Conservation (phyloP, 768 basidiomycete species). For the Boletus sp. region DNA sequence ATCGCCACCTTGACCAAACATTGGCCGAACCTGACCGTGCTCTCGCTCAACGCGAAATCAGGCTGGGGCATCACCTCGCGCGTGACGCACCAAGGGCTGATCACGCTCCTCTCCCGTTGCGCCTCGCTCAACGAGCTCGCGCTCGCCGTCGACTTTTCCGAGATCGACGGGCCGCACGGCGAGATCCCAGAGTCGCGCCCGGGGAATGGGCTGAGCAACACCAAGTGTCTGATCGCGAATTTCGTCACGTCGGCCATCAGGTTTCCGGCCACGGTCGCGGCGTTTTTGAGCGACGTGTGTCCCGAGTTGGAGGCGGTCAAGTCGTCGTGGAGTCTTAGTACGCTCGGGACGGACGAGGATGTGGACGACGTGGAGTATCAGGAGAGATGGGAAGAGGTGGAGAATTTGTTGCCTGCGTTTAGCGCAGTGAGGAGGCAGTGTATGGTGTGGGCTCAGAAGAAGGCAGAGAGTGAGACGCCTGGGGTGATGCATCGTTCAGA, state of each 20-base stretch:
- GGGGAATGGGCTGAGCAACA: constrained; percentile 11
- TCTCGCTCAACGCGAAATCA: constrained; percentile 16
- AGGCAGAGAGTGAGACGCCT: not conserved
- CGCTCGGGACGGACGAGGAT: not conserved
- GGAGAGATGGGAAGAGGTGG: constrained; percentile 26
- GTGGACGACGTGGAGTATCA: constrained; percentile 9
- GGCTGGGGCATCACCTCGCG: constrained; percentile 21
- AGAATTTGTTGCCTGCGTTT: constrained; percentile 22
- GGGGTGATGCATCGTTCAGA: too few relatives aligned
- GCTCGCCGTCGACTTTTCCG: constrained; percentile 22
- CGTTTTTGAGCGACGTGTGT: constrained; percentile 28
- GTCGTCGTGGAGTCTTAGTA: constrained; percentile 13
- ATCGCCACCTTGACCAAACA: constrained; percentile 17
- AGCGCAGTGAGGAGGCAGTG: constrained; percentile 19
- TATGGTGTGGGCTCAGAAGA: constrained; percentile 3
- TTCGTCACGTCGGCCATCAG: constrained; percentile 24
- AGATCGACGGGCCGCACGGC: constrained; percentile 7
- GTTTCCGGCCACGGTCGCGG: constrained; percentile 18
- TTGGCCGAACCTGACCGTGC: constrained; percentile 17
- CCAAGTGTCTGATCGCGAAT: constrained; percentile 6
- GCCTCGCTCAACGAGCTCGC: constrained; percentile 7
- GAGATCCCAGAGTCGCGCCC: constrained; percentile 1
- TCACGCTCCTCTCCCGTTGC: constrained; percentile 18
- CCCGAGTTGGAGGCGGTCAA: constrained; percentile 13
- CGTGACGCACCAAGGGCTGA: constrained; percentile 24